Percentiles rank a stretch among this genome's conserved stretches.
Evolutionary conservation across 2,329 filamentous ascomycete genomes (phyloP).

Genomic region (Spiromastix sp.): DNA sequence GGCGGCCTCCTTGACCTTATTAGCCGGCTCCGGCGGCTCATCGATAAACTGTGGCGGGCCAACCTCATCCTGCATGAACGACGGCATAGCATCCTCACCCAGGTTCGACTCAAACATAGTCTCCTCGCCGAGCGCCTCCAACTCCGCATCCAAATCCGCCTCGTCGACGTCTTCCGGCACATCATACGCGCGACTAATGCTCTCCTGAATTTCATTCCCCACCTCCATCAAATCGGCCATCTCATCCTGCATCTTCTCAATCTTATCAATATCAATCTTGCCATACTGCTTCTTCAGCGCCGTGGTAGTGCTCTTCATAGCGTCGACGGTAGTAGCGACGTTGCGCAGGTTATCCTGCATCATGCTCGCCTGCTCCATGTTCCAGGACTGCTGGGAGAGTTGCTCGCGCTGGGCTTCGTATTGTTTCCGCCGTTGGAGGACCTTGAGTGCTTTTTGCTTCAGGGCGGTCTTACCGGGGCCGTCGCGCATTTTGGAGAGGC

Average conservation of each 20-base stretch:
- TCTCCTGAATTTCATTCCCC: conserved; percentile 97
- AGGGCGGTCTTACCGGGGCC: conserved; percentile 88
- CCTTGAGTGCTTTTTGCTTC: conserved; percentile 87
- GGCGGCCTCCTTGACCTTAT: conserved; percentile 74
- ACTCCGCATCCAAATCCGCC: conserved; percentile 87
- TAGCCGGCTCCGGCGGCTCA: conserved; percentile 63
- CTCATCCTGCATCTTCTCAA: conserved; percentile 94
- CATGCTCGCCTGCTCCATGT: conserved; percentile 96
- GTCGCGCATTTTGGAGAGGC: conserved; percentile 86
- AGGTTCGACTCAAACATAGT: conserved; percentile 70
- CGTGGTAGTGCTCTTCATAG: conserved; percentile 95
- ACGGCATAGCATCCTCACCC: conserved; percentile 56
- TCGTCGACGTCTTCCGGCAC: conserved; percentile 96
- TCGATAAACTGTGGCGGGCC: conserved; percentile 80
- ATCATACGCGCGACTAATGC: conserved; percentile 81
- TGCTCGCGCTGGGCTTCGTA: conserved; percentile 93
- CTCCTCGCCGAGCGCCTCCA: conserved; percentile 89
- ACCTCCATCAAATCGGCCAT: conserved; percentile 98
- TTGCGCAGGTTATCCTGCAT: conserved; percentile 99
- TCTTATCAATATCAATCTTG: conserved; percentile 95
- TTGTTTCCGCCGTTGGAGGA: conserved; percentile 85
- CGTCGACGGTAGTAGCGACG: conserved; percentile 95
- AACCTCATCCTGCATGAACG: conserved; percentile 82
- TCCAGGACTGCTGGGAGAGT: conserved; percentile 89
- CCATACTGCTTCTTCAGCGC: conserved; percentile 88